These are phyloP conservation scores for Blastocystis sp. DNA, from an alignment of 352 stramenopile species.

Conservation along the genomic window DNA sequence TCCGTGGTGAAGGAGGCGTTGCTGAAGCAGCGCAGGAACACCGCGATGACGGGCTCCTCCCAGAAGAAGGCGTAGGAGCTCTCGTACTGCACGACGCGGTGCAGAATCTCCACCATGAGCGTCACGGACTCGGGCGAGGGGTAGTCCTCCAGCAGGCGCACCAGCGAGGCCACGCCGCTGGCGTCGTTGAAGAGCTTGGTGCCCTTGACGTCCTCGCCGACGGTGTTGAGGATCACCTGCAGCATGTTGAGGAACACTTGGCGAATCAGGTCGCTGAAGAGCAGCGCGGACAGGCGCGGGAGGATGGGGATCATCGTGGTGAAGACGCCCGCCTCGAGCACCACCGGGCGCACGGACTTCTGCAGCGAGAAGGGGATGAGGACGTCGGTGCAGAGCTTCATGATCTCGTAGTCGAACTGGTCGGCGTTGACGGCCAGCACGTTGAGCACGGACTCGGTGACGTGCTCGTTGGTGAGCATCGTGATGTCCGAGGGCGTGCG, in stretches of 20 bases:
- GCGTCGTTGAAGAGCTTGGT: background rate
- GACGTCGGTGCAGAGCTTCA: slow-evolving; percentile 53
- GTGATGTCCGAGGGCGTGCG: slow-evolving; percentile 37
- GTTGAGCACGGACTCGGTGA: slow-evolving; percentile 38
- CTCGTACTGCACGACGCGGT: slow-evolving; percentile 15
- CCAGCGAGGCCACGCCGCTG: slow-evolving; percentile 9
- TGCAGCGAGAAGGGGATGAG: slow-evolving; percentile 49
- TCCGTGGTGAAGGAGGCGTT: background rate
- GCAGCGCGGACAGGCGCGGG: background rate
- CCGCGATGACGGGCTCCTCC: background rate
- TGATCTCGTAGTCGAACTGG: slow-evolving; percentile 62
- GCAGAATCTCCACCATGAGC: slow-evolving; percentile 38
- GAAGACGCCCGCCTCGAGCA: slow-evolving; percentile 45
- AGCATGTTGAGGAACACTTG: slow-evolving; percentile 28
- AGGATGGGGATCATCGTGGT: slow-evolving; percentile 30
- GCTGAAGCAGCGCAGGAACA: slow-evolving; percentile 14
- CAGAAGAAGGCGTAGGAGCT: slow-evolving; percentile 39
- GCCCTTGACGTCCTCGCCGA: slow-evolving; percentile 40
- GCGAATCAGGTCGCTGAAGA: slow-evolving; percentile 23
- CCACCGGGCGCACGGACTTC: background rate
- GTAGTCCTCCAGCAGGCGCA: slow-evolving; percentile 51
- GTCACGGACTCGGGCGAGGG: slow-evolving; percentile 30
- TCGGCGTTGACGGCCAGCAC: slow-evolving; percentile 20
- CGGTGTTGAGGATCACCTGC: slow-evolving; percentile 6
- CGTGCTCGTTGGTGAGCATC: slow-evolving; percentile 34